Evolutionary conservation across 176 grass and related monocot species (phyloP), one percentile per base, ranked within the genome.

Genomic region (Bromus sterilis): DNA sequence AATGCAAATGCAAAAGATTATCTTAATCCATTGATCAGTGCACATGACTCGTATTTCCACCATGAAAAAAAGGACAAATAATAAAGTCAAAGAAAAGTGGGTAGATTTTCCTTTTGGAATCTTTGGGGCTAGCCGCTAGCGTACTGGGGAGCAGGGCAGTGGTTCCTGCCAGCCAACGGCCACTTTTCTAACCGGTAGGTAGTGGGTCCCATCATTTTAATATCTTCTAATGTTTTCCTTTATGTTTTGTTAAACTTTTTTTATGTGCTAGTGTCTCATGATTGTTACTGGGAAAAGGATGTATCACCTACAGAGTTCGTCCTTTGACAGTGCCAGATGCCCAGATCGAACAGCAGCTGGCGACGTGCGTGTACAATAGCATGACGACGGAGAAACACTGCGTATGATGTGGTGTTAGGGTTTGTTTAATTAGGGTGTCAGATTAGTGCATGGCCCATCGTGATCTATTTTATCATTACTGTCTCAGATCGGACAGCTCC

Each of bases 211-310:
- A 11, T 44, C 13, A 20, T 33, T 32, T 11, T 5, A 3, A 31
- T 4, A 53, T 21, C 3, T 7, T 32, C 28, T 51, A n/a, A 66
- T 20, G 4, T 51, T 13, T 51, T 69, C 56, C 11, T 24, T 39
- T 29, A n/a, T n/a, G n/a, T n/a, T n/a, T n/a, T n/a, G n/a, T n/a
- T n/a, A 11, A 14, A 5, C 5, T 14, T 23, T 73, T 15, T 30
- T 11, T 56, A 10, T 35, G 23, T 33, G 48, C 29, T 16, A 14
- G 31, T 51, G 28, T 73, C 24, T 30, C 28, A 70, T 66, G 55
- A 82, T 86, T 78, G 56, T 57, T 44, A 82, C 13, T 8, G 43
- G 46, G 87, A 82, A 89, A 89, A 66, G 0, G 79, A 82, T 74
- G 83, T 78, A 30, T 82, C 79, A 83, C 56, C 79, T 55, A 34